Evolutionary conservation across 768 basidiomycete species (phyloP), one percentile per base, ranked within the genome.

Genomic region (Saitozyma sp.): DNA sequence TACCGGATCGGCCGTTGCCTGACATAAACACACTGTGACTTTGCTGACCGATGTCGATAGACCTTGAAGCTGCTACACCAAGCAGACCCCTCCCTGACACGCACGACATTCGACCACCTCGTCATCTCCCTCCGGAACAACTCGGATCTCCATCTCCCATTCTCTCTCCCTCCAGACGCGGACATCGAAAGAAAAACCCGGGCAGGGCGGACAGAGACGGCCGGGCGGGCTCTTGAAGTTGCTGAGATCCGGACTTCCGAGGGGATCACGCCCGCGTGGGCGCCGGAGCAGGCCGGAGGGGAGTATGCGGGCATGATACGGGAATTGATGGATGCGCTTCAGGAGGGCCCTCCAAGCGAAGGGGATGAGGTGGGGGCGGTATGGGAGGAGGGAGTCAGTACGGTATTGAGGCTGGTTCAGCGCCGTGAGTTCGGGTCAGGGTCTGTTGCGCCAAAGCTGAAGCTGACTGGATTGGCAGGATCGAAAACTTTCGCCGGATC

Each of bases 211-310:
- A 5, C 7, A n/a, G 56, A 56, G 49, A 58, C 61, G 10, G 56
- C 45, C 16, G 8, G 48, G n/a, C n/a, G 61, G 14, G 55, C 56
- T 16, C 50, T 63, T 9, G 61, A 63, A n/a, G 50, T 63, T 8
- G 17, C 49, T 19, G 61, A 63, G 49, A 38, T 52, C 38, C 10
- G 51, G 20, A 52, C 13, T 14, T 11, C 17, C 13, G 51, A 13
- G 19, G 51, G 19, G 3, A 14, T 52, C 19, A 13, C 17, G 51
- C 5, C 29, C 29, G 29, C 29, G 29, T 29, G 29, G 29, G 29
- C 2, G 29, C 2, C 29, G 29, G 5, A 29, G 5, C 46, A 14
- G 14, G 46, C 14, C 14, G 46, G 46, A 48, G 19, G 46, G 19
- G 19, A 14, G 46, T 14, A 14, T 48, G 46, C 17, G 46, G 46